Evolutionary conservation across 108 stramenopile species (phyloP).

Genomic region (Skeletonema menzelii): DNA sequence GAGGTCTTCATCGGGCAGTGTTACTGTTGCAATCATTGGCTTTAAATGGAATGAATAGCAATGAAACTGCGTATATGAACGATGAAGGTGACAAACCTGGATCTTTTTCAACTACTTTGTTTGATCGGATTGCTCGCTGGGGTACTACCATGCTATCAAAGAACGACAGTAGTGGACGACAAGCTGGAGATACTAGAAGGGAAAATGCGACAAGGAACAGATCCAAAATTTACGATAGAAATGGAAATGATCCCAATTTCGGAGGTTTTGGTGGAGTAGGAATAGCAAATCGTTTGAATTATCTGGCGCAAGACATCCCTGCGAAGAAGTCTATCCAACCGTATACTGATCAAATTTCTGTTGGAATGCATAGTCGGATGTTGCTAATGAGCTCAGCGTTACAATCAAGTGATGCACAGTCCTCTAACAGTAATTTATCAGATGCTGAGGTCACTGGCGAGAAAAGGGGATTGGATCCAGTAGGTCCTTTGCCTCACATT

Average conservation of each 20-base stretch:
- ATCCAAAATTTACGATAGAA: neutral
- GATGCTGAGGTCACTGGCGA: neutral
- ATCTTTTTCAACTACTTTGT: neutral
- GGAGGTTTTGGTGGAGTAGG: neutral
- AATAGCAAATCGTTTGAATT: neutral
- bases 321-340: neutral
- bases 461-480: neutral
- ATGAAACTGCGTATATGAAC: neutral
- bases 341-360: conserved; percentile 1
- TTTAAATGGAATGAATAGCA: conserved; percentile 8
- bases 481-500: conserved; percentile 39
- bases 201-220: neutral
- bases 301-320: neutral
- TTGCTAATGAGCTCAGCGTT: conserved; percentile 23
- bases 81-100: neutral
- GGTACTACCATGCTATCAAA: conserved; percentile 16
- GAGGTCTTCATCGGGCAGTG: conserved; percentile 25
- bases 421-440: neutral
- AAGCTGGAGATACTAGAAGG: neutral
- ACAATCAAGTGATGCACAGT: neutral
- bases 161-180: neutral
- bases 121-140: conserved; percentile 19
- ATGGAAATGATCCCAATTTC: neutral
- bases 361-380: conserved; percentile 15
- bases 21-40: conserved; percentile 14